These are phyloP conservation scores for Amanita fuliginea DNA, from an alignment of 768 basidiomycete species.

Conservation along the genomic window DNA sequence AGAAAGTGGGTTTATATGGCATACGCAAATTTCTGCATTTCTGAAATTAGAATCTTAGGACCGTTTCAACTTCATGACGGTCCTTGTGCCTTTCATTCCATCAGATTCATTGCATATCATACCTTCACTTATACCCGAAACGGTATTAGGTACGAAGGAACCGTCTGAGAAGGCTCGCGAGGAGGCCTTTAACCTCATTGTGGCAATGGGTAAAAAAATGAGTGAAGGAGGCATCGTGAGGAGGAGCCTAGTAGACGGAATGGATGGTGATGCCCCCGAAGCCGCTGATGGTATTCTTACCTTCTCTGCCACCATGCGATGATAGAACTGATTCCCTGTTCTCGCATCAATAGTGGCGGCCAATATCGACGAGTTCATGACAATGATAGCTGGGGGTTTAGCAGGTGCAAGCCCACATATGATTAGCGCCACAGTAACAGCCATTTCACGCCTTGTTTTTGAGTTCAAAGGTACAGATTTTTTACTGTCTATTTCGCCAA, in stretches of 20 bases:
- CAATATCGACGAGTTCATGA: slow-evolving; percentile 85
- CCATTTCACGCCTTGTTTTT: slow-evolving; percentile 86
- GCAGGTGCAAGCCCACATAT: slow-evolving; percentile 93
- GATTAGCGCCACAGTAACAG: slow-evolving; percentile 95
- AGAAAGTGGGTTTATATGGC: slow-evolving; percentile 44
- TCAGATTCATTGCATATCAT: slow-evolving; percentile 70
- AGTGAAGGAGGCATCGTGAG: slow-evolving; percentile 73
- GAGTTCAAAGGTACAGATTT: slow-evolving; percentile 75
- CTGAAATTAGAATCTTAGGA: slow-evolving; percentile 38
- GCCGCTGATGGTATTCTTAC: slow-evolving; percentile 32
- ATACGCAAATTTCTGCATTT: background rate
- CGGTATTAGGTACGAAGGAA: slow-evolving; percentile 92
- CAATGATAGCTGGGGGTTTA: slow-evolving; percentile 92
- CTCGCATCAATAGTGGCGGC: slow-evolving; percentile 37
- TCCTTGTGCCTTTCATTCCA: slow-evolving; percentile 59
- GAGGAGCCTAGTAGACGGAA: slow-evolving; percentile 65
- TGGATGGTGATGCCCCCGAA: slow-evolving; percentile 55
- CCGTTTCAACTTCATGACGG: slow-evolving; percentile 65
- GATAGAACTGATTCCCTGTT: background rate
- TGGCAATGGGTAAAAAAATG: slow-evolving; percentile 93
- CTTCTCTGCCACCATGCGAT: background rate
- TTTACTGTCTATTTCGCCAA: background rate
- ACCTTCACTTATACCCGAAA: slow-evolving; percentile 85
- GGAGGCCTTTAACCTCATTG: slow-evolving; percentile 83
- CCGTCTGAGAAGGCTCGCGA: slow-evolving; percentile 86